Conservation (phyloP, 1,284 basidiomycete genomes). For the Pseudozyma thailandica region DNA sequence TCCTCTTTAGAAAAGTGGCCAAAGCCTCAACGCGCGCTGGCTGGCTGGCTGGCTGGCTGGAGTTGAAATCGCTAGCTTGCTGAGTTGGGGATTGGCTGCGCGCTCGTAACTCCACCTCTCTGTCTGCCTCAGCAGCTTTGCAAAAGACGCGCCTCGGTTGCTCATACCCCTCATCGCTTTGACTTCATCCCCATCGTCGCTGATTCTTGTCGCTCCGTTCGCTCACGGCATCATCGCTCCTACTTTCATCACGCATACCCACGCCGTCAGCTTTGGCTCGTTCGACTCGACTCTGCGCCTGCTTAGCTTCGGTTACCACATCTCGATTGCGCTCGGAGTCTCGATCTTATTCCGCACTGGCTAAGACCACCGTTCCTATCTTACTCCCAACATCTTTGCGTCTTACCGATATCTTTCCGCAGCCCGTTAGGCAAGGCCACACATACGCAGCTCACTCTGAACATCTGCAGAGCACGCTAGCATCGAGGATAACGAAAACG, state of each 20-base stretch:
- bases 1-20: not conserved
- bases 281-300: not conserved
- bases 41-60: not conserved
- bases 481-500: not conserved
- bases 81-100: too few species aligned
- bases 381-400: too few species aligned
- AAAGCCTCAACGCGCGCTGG: not conserved
- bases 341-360: too few species aligned
- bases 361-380: too few species aligned
- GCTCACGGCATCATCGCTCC: not conserved
- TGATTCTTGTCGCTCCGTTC: not conserved
- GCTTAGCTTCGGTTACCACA: not conserved
- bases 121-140: not conserved
- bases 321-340: not conserved
- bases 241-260: not conserved
- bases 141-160: too few species aligned
- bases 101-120: slow-evolving; percentile 10
- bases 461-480: not conserved
- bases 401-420: too few species aligned
- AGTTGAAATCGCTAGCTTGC: not conserved
- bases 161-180: not conserved
- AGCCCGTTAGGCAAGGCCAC: too few species aligned
- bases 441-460: too few species aligned
- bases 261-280: not conserved
- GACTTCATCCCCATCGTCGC: not conserved